Percentiles rank a stretch among this genome's conserved stretches.
phyloP scores from a whole-genome alignment of 73 alveolate species.

The Paraurostyla sp. region DNA sequence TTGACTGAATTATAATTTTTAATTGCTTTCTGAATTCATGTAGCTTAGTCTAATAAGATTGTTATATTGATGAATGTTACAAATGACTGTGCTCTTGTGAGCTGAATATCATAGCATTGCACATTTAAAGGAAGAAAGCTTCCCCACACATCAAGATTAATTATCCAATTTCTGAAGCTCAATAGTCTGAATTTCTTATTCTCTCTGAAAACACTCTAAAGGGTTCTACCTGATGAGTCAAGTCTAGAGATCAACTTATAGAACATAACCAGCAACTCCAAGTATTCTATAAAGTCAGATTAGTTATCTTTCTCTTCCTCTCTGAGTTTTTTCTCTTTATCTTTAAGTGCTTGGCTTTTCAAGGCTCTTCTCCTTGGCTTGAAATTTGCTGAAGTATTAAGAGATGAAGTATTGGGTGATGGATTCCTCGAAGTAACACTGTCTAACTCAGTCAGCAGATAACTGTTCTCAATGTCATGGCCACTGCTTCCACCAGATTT shows the following conservation, averaged over 20 bases:
- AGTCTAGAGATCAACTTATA: not conserved
- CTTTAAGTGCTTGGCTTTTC: slow-evolving; percentile 28
- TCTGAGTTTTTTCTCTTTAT: slow-evolving; percentile 25
- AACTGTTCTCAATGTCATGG: slow-evolving; percentile 23
- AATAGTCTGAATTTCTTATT: not conserved
- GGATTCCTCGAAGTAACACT: not conserved
- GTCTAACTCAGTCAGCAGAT: slow-evolving; percentile 51
- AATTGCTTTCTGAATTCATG: slow-evolving; percentile 43
- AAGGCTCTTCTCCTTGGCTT: slow-evolving; percentile 13
- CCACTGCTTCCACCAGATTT: not conserved
- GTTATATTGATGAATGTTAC: not conserved
- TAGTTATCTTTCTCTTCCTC: slow-evolving; percentile 38
- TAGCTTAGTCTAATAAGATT: slow-evolving; percentile 50
- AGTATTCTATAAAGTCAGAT: slow-evolving; percentile 15
- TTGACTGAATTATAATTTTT: not conserved
- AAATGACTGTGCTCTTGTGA: slow-evolving; percentile 65
- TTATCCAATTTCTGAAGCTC: slow-evolving; percentile 42
- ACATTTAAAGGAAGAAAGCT: slow-evolving; percentile 57
- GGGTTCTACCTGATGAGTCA: slow-evolving; percentile 49
- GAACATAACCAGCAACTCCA: slow-evolving; percentile 26
- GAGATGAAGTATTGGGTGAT: slow-evolving; percentile 54
- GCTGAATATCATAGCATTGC: slow-evolving; percentile 54
- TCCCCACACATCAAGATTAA: slow-evolving; percentile 76
- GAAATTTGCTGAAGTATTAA: slow-evolving; percentile 40
- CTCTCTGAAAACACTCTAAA: slow-evolving; percentile 23